Percentiles rank a stretch among this genome's conserved stretches.
phyloP scores from a whole-genome alignment of 176 grass and related monocot species.

The Dactylis glomerata region DNA sequence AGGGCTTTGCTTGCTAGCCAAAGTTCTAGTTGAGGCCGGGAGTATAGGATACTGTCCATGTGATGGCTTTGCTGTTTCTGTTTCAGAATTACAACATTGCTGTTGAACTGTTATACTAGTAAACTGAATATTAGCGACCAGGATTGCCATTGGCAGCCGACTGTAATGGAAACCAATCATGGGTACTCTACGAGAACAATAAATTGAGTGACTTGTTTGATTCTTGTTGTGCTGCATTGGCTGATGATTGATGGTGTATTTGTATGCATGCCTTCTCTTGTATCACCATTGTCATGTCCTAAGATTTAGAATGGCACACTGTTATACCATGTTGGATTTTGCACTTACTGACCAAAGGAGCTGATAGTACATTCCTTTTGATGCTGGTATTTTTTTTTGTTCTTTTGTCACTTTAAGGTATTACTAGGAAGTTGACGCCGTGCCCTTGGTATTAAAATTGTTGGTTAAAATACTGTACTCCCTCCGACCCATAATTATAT shows the following conservation, averaged over 20 bases:
- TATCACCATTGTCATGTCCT: background rate
- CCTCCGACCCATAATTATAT: too few relatives aligned
- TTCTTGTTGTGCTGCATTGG: background rate
- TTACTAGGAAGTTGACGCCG: too few relatives aligned
- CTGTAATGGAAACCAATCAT: background rate
- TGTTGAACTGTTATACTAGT: background rate
- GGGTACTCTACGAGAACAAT: background rate
- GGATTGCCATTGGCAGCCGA: background rate
- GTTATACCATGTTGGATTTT: background rate
- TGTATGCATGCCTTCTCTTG: background rate
- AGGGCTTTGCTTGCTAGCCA: background rate
- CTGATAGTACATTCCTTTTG: background rate
- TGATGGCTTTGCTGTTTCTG: background rate
- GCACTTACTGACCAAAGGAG: background rate
- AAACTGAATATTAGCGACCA: background rate
- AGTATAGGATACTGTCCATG: background rate
- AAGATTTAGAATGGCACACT: background rate
- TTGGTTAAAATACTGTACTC: too few relatives aligned
- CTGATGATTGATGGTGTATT: background rate
- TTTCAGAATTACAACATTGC: background rate
- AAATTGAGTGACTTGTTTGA: background rate
- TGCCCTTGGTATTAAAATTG: too few relatives aligned
- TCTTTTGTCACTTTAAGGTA: background rate
- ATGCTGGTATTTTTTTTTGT: background rate
- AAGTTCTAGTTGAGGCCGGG: background rate